A percentile compares a stretch with the other conserved stretches of the same genome.
Evolutionary conservation across 805 yeast genomes (phyloP).

Genomic region (Metschnikowia similis): DNA sequence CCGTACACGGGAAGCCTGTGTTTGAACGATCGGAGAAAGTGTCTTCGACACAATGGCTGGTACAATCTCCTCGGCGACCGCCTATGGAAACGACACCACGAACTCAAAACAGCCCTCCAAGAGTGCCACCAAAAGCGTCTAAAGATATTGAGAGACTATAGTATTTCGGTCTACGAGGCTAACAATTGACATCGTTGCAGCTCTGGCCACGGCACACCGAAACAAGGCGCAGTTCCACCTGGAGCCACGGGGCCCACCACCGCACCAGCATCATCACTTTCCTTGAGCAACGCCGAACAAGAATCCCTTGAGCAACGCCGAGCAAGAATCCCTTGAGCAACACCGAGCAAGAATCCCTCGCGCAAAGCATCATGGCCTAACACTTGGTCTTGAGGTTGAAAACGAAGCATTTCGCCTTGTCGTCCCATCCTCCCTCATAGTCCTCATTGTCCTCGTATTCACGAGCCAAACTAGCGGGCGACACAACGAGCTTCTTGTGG

Average conservation of each 20-base stretch:
- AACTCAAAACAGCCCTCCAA: constrained; percentile 31
- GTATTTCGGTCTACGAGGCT: constrained; percentile 27
- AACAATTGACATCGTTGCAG: neutral
- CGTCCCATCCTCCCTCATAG: constrained; percentile 19
- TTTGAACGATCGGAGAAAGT: constrained; percentile 50
- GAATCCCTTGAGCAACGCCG: neutral
- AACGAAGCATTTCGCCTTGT: constrained; percentile 10
- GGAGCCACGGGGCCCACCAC: neutral
- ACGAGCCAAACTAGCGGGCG: constrained; percentile 11
- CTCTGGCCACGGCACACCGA: neutral
- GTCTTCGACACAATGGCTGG: constrained; percentile 55
- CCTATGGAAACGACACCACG: constrained; percentile 25
- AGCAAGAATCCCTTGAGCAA: neutral
- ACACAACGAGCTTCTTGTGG: constrained; percentile 19
- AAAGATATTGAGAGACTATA: constrained; percentile 31
- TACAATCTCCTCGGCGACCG: constrained; percentile 34
- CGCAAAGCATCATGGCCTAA: neutral
- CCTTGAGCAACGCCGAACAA: neutral
- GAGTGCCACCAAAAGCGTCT: constrained; percentile 25
- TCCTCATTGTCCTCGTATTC: constrained; percentile 9
- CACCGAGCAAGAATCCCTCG: neutral
- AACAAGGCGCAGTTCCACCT: neutral
- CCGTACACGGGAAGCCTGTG: constrained; percentile 30
- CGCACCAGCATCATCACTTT: neutral
- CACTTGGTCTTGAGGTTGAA: constrained; percentile 1